phyloP scores from a whole-genome alignment of 352 stramenopile species.

The Phytophthora palmivora region DNA sequence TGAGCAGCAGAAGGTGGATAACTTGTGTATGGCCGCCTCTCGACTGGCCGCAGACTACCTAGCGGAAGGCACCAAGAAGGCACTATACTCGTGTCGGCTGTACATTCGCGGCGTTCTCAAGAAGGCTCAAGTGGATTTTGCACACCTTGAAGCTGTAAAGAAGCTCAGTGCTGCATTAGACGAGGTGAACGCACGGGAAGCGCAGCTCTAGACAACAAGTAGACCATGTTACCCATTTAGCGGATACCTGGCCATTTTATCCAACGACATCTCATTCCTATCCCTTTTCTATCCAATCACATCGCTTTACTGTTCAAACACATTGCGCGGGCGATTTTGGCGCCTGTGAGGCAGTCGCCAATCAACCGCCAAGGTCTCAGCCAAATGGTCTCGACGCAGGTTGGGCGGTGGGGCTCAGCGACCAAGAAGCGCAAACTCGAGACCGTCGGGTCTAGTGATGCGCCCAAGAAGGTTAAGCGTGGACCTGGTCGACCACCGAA shows the following conservation, averaged over 20 bases:
- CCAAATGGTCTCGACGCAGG: slow-evolving; percentile 22
- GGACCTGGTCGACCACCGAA: slow-evolving; percentile 20
- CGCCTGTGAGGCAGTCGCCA: slow-evolving; percentile 35
- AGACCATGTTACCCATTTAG: neutral
- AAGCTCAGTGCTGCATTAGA: slow-evolving; percentile 56
- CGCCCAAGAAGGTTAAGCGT: slow-evolving; percentile 21
- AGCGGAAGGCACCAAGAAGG: slow-evolving; percentile 75
- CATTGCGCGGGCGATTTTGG: slow-evolving; percentile 39
- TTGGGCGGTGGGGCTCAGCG: slow-evolving; percentile 1
- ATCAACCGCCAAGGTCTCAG: slow-evolving; percentile 31
- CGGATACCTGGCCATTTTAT: slow-evolving; percentile 7
- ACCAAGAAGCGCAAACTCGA: slow-evolving; percentile 41
- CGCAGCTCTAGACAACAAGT: slow-evolving; percentile 46
- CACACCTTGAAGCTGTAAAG: slow-evolving; percentile 51
- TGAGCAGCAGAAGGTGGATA: slow-evolving; percentile 58
- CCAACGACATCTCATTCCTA: slow-evolving; percentile 3
- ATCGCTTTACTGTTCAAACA: neutral
- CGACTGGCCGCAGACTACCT: slow-evolving; percentile 74
- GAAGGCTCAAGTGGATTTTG: slow-evolving; percentile 81
- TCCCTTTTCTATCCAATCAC: slow-evolving; percentile 21
- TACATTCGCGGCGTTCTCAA: slow-evolving; percentile 82
- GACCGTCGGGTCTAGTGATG: neutral
- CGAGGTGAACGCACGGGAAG: slow-evolving; percentile 60
- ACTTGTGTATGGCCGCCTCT: slow-evolving; percentile 63
- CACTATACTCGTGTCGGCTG: slow-evolving; percentile 76